Conservation (phyloP, 2,329 filamentous ascomycete genomes). For the Nemania sp. region DNA sequence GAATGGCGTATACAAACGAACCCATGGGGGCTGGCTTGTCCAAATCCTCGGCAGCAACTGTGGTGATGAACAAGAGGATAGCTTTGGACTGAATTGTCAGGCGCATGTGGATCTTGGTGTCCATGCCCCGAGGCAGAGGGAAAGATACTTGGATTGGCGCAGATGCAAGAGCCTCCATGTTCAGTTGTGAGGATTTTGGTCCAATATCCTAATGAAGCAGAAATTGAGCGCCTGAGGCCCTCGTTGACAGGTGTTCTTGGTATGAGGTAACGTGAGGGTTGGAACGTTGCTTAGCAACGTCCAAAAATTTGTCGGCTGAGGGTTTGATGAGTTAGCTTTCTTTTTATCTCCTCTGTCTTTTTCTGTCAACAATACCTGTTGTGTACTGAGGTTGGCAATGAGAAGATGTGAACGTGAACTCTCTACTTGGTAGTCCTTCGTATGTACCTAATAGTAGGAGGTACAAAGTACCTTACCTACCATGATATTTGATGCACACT, state of each 20-base stretch:
- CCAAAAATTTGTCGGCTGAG: too few species aligned
- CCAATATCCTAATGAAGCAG: not conserved
- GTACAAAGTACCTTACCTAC: not conserved
- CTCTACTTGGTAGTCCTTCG: too few species aligned
- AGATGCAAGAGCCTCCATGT: slow-evolving; percentile 31
- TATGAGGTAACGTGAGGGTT: not conserved
- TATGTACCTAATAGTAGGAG: too few species aligned
- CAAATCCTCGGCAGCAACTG: slow-evolving; percentile 58
- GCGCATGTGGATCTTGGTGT: slow-evolving; percentile 65
- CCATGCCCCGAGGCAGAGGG: slow-evolving; percentile 62
- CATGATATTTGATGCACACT: too few species aligned
- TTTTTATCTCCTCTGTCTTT: too few species aligned
- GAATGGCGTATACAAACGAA: slow-evolving; percentile 92
- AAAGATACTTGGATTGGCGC: slow-evolving; percentile 56
- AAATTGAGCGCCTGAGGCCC: not conserved
- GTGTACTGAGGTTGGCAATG: not conserved
- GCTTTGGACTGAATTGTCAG: slow-evolving; percentile 62
- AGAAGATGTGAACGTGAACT: not conserved
- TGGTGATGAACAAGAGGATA: slow-evolving; percentile 65
- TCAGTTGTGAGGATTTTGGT: not conserved
- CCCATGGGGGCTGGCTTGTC: slow-evolving; percentile 66
- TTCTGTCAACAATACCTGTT: too few species aligned
- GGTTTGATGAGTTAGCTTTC: too few species aligned
- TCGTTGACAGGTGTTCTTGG: not conserved
- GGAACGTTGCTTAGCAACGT: not conserved